phyloP scores from a whole-genome alignment of 2,329 filamentous ascomycete species.

The Cephalotrichum gorgonifer region DNA sequence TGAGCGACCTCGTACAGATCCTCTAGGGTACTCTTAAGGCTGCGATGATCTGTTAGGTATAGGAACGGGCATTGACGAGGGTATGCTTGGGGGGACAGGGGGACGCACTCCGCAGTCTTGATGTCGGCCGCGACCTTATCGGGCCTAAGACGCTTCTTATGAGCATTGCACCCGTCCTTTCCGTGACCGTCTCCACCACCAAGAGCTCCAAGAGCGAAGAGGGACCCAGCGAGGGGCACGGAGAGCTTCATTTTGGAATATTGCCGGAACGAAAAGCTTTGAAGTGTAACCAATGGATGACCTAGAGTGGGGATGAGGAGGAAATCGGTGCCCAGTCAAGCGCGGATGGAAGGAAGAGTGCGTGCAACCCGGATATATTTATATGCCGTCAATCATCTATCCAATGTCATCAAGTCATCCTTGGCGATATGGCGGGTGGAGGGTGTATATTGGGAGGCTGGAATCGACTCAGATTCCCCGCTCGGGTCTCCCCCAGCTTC shows the following conservation, averaged over 20 bases:
- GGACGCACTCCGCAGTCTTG: conserved; percentile 24
- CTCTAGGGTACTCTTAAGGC: conserved; percentile 42
- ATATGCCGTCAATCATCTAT: background rate
- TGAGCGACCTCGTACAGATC: conserved; percentile 42
- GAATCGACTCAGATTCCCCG: background rate
- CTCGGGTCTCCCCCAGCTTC: background rate
- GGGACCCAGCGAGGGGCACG: background rate
- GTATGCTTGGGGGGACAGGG: background rate
- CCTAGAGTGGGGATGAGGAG: background rate
- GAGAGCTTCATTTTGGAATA: conserved; percentile 2
- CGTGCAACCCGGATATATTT: background rate
- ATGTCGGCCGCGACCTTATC: conserved; percentile 30
- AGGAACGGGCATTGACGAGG: background rate
- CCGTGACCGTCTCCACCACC: background rate
- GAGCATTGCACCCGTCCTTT: no score
- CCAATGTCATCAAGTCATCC: background rate
- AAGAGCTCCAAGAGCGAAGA: background rate
- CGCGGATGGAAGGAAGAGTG: background rate
- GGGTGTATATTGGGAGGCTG: background rate
- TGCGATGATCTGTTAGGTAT: conserved; percentile 12
- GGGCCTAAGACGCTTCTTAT: conserved; percentile 17
- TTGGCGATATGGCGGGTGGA: background rate
- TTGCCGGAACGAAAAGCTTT: background rate
- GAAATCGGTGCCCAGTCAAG: background rate
- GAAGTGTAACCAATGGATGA: background rate